These are phyloP conservation scores for Jamesozyma spencerorum DNA, from an alignment of 805 yeast genomes.

Conservation along the genomic window DNA sequence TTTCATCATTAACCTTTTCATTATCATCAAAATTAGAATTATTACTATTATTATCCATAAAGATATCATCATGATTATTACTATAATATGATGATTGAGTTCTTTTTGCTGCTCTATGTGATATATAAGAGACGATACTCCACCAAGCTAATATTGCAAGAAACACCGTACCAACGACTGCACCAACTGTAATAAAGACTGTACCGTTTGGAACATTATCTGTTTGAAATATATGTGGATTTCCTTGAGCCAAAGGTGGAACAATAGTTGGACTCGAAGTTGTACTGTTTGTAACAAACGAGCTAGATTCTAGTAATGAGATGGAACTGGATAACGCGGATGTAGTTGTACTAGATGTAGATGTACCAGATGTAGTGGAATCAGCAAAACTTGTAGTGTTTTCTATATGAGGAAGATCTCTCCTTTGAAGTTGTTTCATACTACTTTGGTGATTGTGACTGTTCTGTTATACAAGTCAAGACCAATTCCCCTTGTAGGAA, in stretches of 20 bases:
- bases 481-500: no score
- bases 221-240: conserved; percentile 54
- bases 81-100: conserved; percentile 1
- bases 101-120: conserved; percentile 44
- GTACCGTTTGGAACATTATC: conserved; percentile 56
- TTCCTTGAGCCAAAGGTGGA: conserved; percentile 47
- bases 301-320: conserved; percentile 3
- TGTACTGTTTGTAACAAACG: conserved; percentile 8
- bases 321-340: not conserved
- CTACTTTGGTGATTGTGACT: no score
- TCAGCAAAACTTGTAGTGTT: no score
- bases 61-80: not conserved
- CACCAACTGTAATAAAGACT: conserved; percentile 74
- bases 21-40: conserved; percentile 1
- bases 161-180: conserved; percentile 51
- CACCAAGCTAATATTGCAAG: conserved; percentile 46
- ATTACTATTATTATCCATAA: not conserved
- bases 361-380: not conserved
- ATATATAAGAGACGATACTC: conserved; percentile 36
- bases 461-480: no score
- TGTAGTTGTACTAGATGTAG: not conserved
- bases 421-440: no score
- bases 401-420: no score
- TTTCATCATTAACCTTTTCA: not conserved
- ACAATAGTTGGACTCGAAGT: conserved; percentile 28